Percentiles rank a stretch among this genome's conserved stretches.
Conservation (phyloP, 2,329 filamentous ascomycete species). For the Macrophomina tecta region DNA sequence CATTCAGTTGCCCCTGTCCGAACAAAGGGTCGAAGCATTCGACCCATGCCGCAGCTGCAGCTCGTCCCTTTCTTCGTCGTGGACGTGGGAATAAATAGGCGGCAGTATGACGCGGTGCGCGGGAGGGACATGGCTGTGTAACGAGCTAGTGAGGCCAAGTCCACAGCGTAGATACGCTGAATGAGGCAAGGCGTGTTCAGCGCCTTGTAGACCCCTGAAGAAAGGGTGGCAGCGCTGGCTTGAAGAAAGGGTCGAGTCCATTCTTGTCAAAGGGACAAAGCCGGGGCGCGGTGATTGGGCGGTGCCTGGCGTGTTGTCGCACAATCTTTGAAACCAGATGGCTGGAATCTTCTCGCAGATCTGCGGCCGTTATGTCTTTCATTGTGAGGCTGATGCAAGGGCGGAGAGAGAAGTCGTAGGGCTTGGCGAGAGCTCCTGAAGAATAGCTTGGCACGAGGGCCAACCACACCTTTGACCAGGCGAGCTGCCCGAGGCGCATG, state of each 20-base stretch:
- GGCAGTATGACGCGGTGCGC: conserved; percentile 1
- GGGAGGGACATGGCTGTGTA: conserved; percentile 5
- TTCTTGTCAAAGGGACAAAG: conserved; percentile 19
- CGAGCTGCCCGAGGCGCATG: not conserved
- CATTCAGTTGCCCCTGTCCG: not conserved
- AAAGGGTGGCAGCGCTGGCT: conserved; percentile 14
- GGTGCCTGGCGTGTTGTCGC: conserved; percentile 9
- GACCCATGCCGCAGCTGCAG: not conserved
- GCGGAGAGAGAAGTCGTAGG: conserved; percentile 23
- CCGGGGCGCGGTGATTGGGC: conserved; percentile 17
- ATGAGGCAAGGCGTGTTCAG: conserved; percentile 7
- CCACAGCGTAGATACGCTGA: not conserved
- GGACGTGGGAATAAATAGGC: conserved; percentile 2
- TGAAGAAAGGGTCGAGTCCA: conserved; percentile 14
- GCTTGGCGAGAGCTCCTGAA: conserved; percentile 28
- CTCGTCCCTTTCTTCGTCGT: not conserved
- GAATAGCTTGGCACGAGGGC: conserved; percentile 26
- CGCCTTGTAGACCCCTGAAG: conserved; percentile 22
- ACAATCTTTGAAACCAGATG: conserved; percentile 9
- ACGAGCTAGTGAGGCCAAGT: not conserved
- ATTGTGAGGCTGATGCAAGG: conserved; percentile 28
- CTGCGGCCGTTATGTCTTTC: conserved; percentile 25
- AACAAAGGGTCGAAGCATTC: not conserved
- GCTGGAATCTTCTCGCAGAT: conserved; percentile 18
- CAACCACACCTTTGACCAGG: conserved; percentile 9